Evolutionary conservation across 306 rosid genomes (phyloP), one percentile per base, ranked within the genome.

Genomic region (Corylus avellana): DNA sequence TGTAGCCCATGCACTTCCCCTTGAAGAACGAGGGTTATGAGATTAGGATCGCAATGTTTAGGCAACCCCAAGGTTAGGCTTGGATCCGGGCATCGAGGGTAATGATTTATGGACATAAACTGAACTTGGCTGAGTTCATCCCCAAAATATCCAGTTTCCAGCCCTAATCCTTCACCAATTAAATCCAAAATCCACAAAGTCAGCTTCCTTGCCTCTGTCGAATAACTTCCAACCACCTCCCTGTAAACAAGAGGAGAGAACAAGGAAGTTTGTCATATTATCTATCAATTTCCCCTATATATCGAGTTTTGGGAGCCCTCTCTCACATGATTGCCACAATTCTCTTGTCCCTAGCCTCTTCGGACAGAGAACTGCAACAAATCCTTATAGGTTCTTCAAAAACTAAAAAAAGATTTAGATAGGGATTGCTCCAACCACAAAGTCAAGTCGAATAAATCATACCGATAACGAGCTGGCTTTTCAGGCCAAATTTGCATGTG

Each of bases 401-500:
- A 42, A 0, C 8, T 29, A 32, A 32, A 32, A 32, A 32, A 32
- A 1, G 35, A 42, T 42, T 42, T 42, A 5, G 46, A 42, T 5
- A 6, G 6, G 6, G 46, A 42, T 42, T 42, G 46, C 46, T 42
- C 46, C 8, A 5, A 5, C 7, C 46, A 42, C 46, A 42, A 42
- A 42, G 8, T 42, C 46, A 7, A 42, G 7, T 5, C 32, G 2
- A 29, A 29, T 1, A 48, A 48, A 3, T 12, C 53, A 49, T 85
- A 88, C 93, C 93, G 78, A 50, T 89, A 92, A 42, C 42, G 70
- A 2, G 59, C 10, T 49, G 98, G 98, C 76, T 93, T 91, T 10
- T 80, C 51, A 68, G 98, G 98, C 94, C 94, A 93, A 85, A 78
- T 86, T 7, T 84, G 77, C 25, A 81, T 50, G 88, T 57, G 55